phyloP scores from a whole-genome alignment of 2,329 filamentous ascomycete genomes.

The Chrysoporthe cubensis region DNA sequence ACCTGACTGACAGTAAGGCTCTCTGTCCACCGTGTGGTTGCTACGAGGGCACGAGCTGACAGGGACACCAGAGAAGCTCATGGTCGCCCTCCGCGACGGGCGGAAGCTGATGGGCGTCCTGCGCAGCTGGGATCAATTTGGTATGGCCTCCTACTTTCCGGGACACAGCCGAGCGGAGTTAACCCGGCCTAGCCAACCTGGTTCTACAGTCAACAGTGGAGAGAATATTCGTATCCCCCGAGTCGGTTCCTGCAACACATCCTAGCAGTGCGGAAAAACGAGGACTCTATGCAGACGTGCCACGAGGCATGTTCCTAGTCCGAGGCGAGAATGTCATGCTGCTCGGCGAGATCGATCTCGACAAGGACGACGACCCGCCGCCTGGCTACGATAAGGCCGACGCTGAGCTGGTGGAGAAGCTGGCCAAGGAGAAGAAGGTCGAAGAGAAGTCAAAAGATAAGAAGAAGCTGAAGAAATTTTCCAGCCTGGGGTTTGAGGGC shows the following conservation, averaged over 20 bases:
- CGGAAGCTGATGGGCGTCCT: slow-evolving; percentile 92
- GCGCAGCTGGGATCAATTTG: slow-evolving; percentile 97
- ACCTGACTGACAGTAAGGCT: slow-evolving; percentile 91
- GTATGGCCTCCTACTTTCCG: slow-evolving; percentile 53
- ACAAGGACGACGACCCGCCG: slow-evolving; percentile 89
- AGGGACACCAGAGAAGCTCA: slow-evolving; percentile 77
- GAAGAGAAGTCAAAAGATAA: slow-evolving; percentile 76
- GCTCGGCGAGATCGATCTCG: slow-evolving; percentile 93
- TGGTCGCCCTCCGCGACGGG: slow-evolving; percentile 89
- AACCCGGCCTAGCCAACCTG: slow-evolving; percentile 61
- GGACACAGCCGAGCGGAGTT: slow-evolving; percentile 29
- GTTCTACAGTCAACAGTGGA: slow-evolving; percentile 93
- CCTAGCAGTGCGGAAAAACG: slow-evolving; percentile 40
- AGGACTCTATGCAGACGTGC: slow-evolving; percentile 79
- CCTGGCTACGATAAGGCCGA: slow-evolving; percentile 61
- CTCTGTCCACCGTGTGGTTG: neutral
- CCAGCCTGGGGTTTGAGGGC: slow-evolving; percentile 82
- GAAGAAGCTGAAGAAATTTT: slow-evolving; percentile 69
- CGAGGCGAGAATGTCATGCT: slow-evolving; percentile 96
- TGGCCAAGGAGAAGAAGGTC: slow-evolving; percentile 73
- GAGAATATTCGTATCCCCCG: slow-evolving; percentile 72
- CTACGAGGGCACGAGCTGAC: slow-evolving; percentile 10
- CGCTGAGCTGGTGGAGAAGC: slow-evolving; percentile 60
- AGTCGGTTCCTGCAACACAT: slow-evolving; percentile 43
- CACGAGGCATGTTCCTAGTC: slow-evolving; percentile 86